These are phyloP conservation scores for Cutaneotrichosporon curvatum DNA, from an alignment of 1,284 basidiomycete species.

Conservation along the genomic window DNA sequence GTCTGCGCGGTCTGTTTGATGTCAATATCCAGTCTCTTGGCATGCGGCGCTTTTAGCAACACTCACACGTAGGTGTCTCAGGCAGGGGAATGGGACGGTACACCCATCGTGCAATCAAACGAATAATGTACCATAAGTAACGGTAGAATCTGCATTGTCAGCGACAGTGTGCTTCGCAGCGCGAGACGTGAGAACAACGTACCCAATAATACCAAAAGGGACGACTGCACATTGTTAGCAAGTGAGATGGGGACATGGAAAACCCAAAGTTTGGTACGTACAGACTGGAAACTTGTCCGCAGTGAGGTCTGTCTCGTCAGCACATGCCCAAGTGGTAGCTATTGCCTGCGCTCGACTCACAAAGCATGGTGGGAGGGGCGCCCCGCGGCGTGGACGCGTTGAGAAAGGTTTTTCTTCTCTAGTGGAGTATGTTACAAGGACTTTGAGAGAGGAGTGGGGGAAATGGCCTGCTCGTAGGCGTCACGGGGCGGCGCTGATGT, in stretches of 20 bases:
- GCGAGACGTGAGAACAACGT: neutral
- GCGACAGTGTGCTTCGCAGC: neutral
- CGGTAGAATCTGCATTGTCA: constrained; percentile 56
- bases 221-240: constrained; percentile 12
- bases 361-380: constrained; percentile 15
- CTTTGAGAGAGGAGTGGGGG: no score
- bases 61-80: constrained; percentile 74
- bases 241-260: neutral
- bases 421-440: no score
- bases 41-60: neutral
- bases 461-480: no score
- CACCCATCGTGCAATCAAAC: constrained; percentile 62
- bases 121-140: constrained; percentile 82
- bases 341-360: constrained; percentile 1
- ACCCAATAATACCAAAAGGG: constrained; percentile 19
- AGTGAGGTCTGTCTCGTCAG: constrained; percentile 53
- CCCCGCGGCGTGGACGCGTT: neutral
- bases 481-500: no score
- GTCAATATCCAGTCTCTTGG: neutral
- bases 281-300: constrained; percentile 71
- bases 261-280: constrained; percentile 47
- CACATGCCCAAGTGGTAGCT: neutral
- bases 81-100: constrained; percentile 81
- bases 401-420: neutral
- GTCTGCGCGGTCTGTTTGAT: constrained; percentile 48